A percentile compares a stretch with the other conserved stretches of the same genome.
Conservation (phyloP, 257 asterid species). For the Penstemon davidsonii region DNA sequence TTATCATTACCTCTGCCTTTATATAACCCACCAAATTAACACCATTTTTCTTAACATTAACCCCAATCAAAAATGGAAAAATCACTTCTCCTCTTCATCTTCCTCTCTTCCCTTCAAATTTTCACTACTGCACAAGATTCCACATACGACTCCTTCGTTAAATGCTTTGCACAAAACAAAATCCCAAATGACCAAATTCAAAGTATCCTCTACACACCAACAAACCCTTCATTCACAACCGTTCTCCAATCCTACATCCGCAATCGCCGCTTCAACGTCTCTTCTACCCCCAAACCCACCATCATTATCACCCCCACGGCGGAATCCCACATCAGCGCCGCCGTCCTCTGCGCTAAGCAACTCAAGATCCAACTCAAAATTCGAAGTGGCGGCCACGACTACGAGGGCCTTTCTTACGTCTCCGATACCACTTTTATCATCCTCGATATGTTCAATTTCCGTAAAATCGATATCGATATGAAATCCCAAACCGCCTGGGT, state of each 20-base stretch:
- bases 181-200: conserved; percentile 19
- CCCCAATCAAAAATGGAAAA: neutral
- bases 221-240: conserved; percentile 20
- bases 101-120: neutral
- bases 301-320: conserved; percentile 25
- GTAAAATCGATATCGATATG: conserved; percentile 29
- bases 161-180: conserved; percentile 12
- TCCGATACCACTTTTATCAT: conserved; percentile 29
- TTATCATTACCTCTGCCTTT: too few species aligned
- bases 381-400: conserved; percentile 36
- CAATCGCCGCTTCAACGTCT: conserved; percentile 31
- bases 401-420: conserved; percentile 38
- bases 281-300: conserved; percentile 33
- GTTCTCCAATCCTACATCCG: conserved; percentile 21
- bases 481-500: conserved; percentile 38
- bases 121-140: neutral
- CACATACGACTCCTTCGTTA: conserved; percentile 1
- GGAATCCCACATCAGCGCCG: conserved; percentile 28
- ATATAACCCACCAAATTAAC: too few species aligned
- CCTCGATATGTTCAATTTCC: conserved; percentile 45
- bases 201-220: conserved; percentile 8
- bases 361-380: conserved; percentile 25
- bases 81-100: neutral
- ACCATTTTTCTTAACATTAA: too few species aligned
- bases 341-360: conserved; percentile 29